A percentile compares a stretch with the other conserved stretches of the same genome.
Conservation (phyloP, 768 basidiomycete genomes). For the Sporobolomyces phaffii region DNA sequence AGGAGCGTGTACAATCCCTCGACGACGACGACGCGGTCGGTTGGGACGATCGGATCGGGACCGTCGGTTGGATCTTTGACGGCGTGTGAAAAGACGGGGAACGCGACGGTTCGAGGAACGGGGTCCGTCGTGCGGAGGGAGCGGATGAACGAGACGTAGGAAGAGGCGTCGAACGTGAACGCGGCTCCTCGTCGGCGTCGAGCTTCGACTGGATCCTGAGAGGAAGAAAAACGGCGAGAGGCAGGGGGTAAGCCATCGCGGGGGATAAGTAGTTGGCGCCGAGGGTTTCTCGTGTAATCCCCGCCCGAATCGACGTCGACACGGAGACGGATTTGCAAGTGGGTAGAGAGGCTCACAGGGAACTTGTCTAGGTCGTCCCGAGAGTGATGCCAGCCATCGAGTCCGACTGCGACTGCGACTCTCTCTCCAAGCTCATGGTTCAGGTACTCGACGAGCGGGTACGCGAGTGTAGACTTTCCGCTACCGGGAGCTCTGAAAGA, state of each 20-base stretch:
- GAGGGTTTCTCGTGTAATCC: too few relatives aligned
- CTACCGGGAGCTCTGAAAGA: slow-evolving; percentile 64
- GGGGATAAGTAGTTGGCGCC: too few relatives aligned
- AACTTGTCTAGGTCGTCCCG: slow-evolving; percentile 69
- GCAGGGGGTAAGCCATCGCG: too few relatives aligned
- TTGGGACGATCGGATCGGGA: slow-evolving; percentile 56
- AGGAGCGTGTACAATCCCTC: slow-evolving; percentile 87
- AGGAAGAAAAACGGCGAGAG: too few relatives aligned
- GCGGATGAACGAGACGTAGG: slow-evolving; percentile 64
- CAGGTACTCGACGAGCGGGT: slow-evolving; percentile 54
- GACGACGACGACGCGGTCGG: slow-evolving; percentile 72
- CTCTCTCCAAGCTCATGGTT: slow-evolving; percentile 48
- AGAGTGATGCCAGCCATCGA: slow-evolving; percentile 90
- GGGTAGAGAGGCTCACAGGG: slow-evolving; percentile 44
- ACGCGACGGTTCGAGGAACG: slow-evolving; percentile 48
- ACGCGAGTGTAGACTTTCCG: slow-evolving; percentile 74
- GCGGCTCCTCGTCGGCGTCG: slow-evolving; percentile 74
- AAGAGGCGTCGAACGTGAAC: slow-evolving; percentile 80
- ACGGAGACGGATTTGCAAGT: too few relatives aligned
- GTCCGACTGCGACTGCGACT: slow-evolving; percentile 62
- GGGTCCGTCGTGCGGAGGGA: slow-evolving; percentile 50
- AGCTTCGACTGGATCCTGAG: slow-evolving; percentile 63
- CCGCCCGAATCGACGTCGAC: too few relatives aligned
- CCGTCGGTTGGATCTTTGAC: slow-evolving; percentile 73
- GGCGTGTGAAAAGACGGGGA: slow-evolving; percentile 80